Conservation (phyloP, 257 asterid species). For the Ilex asprella region DNA sequence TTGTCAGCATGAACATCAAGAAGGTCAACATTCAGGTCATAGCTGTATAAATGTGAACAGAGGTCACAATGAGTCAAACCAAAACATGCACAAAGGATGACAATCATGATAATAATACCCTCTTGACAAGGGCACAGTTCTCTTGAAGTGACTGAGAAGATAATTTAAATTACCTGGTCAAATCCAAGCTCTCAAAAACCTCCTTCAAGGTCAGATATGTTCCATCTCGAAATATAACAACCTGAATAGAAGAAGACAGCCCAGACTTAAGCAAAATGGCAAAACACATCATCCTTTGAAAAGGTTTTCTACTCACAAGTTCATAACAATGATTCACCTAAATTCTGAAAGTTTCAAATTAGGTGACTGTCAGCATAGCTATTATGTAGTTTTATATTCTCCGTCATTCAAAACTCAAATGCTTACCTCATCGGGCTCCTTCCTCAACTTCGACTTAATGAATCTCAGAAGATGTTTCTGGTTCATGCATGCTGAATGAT, state of each 20-base stretch:
- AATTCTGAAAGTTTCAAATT: constrained; percentile 1
- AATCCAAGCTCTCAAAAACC: constrained; percentile 93
- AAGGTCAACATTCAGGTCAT: constrained; percentile 93
- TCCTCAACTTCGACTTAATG: constrained; percentile 88
- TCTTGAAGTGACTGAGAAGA: constrained; percentile 1
- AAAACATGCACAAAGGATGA: constrained; percentile 1
- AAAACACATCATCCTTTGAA: background rate
- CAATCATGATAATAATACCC: constrained; percentile 10
- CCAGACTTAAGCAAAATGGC: background rate
- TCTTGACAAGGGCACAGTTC: too few relatives aligned
- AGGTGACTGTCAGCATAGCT: background rate
- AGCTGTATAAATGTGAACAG: constrained; percentile 37
- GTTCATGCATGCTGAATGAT: constrained; percentile 99
- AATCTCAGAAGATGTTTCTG: constrained; percentile 94
- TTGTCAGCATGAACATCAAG: constrained; percentile 99
- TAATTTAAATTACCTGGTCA: constrained; percentile 59
- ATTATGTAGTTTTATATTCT: background rate
- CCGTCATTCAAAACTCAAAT: background rate
- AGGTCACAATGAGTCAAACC: constrained; percentile 6
- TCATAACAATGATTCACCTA: too few relatives aligned
- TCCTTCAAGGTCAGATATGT: constrained; percentile 84
- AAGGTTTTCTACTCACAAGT: too few relatives aligned
- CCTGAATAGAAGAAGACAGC: constrained; percentile 39
- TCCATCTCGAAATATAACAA: constrained; percentile 90
- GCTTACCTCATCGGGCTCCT: constrained; percentile 94